Conservation (phyloP, 192 early-diverging fungal species). For the Mortierella antarctica region DNA sequence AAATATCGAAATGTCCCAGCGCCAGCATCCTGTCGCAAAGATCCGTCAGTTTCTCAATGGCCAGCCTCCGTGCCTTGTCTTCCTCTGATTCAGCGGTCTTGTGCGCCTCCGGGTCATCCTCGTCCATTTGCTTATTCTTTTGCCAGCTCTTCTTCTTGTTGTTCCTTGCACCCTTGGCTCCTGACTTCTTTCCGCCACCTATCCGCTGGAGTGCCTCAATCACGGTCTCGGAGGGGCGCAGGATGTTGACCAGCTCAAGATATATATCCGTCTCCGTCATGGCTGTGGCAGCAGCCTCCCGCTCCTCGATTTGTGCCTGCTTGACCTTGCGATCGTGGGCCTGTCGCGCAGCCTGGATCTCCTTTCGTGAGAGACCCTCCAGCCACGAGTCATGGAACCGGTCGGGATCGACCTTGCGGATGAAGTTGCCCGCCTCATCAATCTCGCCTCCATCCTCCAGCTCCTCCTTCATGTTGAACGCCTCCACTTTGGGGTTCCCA, state of each 20-base stretch:
- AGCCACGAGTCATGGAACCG: constrained; percentile 81
- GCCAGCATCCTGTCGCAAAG: constrained; percentile 80
- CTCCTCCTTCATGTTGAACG: constrained; percentile 83
- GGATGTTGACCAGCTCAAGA: constrained; percentile 63
- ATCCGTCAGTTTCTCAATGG: constrained; percentile 73
- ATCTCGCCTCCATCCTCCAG: constrained; percentile 77
- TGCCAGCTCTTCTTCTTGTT: constrained; percentile 54
- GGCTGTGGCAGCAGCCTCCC: constrained; percentile 49
- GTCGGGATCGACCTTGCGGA: constrained; percentile 74
- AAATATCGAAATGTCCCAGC: constrained; percentile 71
- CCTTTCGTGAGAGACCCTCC: constrained; percentile 65
- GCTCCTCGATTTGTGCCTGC: constrained; percentile 58
- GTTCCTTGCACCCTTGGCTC: constrained; percentile 51
- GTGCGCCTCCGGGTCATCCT: constrained; percentile 12
- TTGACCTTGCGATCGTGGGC: constrained; percentile 61
- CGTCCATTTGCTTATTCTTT: constrained; percentile 43
- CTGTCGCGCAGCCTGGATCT: constrained; percentile 65
- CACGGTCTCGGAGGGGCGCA: constrained; percentile 70
- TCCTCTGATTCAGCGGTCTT: constrained; percentile 48
- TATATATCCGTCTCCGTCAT: constrained; percentile 69
- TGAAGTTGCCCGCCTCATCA: constrained; percentile 76
- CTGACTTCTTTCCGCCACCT: constrained; percentile 59
- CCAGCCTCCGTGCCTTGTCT: constrained; percentile 52
- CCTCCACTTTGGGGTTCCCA: constrained; percentile 72
- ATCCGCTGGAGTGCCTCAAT: constrained; percentile 67